These are phyloP conservation scores for Boletellus ananas DNA, from an alignment of 768 basidiomycete species.

Conservation along the genomic window DNA sequence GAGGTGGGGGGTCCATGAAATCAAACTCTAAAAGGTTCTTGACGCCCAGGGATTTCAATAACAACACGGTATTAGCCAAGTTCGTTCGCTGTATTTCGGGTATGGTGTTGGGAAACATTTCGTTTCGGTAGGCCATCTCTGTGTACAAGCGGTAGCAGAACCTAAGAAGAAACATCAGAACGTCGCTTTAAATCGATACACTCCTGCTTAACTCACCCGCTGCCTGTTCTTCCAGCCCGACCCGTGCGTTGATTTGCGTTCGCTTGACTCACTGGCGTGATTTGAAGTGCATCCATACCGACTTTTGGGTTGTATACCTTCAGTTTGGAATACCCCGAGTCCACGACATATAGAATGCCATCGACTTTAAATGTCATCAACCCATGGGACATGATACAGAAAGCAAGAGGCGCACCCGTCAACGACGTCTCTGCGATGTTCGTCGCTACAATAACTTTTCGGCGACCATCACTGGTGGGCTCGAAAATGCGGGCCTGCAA, in stretches of 20 bases:
- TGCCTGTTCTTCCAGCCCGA: constrained; percentile 94
- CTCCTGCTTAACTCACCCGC: constrained; percentile 57
- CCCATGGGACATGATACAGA: not conserved
- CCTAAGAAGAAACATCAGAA: constrained; percentile 36
- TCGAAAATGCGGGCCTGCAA: constrained; percentile 98
- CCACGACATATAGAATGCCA: constrained; percentile 95
- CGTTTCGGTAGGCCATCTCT: constrained; percentile 94
- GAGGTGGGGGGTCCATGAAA: constrained; percentile 99
- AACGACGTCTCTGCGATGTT: constrained; percentile 99
- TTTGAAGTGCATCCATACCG: constrained; percentile 98
- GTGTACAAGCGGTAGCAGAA: constrained; percentile 97
- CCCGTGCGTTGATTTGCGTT: constrained; percentile 96
- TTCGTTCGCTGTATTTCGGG: constrained; percentile 99
- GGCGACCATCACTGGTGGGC: constrained; percentile 85
- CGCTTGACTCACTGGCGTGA: constrained; percentile 98
- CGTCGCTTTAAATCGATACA: not conserved
- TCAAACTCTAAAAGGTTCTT: constrained; percentile 98
- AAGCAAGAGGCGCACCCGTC: constrained; percentile 54
- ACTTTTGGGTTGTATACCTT: constrained; percentile 99
- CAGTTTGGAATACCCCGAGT: constrained; percentile 94
- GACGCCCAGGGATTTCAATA: constrained; percentile 94
- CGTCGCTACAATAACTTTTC: constrained; percentile 97
- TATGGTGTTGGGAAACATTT: constrained; percentile 92
- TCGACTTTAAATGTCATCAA: constrained; percentile 58
- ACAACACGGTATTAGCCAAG: constrained; percentile 90